A percentile compares a stretch with the other conserved stretches of the same genome.
Evolutionary conservation across 768 basidiomycete genomes (phyloP).

Genomic region (Amanita pseudoporphyria): DNA sequence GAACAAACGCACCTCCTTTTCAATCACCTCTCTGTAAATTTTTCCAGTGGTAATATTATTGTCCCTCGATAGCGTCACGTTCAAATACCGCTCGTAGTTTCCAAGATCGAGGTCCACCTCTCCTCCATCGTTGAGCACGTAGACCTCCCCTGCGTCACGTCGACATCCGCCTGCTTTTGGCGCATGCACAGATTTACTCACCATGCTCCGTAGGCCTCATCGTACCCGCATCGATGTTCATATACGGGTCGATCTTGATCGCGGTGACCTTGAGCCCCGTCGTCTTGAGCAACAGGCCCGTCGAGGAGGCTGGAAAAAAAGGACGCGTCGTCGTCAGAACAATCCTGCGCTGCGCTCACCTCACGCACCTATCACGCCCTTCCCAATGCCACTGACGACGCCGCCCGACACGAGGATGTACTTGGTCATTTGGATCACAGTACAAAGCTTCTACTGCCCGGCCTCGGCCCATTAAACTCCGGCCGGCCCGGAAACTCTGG

Average conservation of each 20-base stretch:
- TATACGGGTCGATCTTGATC: slow-evolving; percentile 99
- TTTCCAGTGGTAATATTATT: slow-evolving; percentile 99
- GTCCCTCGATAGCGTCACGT: slow-evolving; percentile 87
- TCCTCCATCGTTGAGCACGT: slow-evolving; percentile 95
- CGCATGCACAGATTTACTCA: slow-evolving; percentile 29
- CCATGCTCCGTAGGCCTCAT: slow-evolving; percentile 99
- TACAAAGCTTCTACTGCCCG: too few relatives aligned
- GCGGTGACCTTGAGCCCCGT: slow-evolving; percentile 94
- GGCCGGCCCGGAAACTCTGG: too few relatives aligned
- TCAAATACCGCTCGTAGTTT: slow-evolving; percentile 96
- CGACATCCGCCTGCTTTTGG: not conserved
- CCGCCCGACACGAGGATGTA: slow-evolving; percentile 96
- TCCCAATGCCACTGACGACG: slow-evolving; percentile 97
- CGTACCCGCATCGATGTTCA: slow-evolving; percentile 99
- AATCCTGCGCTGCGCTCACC: not conserved
- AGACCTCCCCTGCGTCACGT: slow-evolving; percentile 70
- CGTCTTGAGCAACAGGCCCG: slow-evolving; percentile 90
- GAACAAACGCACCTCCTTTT: slow-evolving; percentile 78
- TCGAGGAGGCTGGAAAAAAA: slow-evolving; percentile 95
- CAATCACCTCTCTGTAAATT: slow-evolving; percentile 94
- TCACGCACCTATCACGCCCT: slow-evolving; percentile 91
- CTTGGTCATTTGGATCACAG: slow-evolving; percentile 89
- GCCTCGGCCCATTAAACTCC: too few relatives aligned
- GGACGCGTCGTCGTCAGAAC: not conserved
- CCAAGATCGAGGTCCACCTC: slow-evolving; percentile 97